A percentile compares a stretch with the other conserved stretches of the same genome.
phyloP scores from a whole-genome alignment of 2,329 filamentous ascomycete species.

The Diaporthe citriasiana region DNA sequence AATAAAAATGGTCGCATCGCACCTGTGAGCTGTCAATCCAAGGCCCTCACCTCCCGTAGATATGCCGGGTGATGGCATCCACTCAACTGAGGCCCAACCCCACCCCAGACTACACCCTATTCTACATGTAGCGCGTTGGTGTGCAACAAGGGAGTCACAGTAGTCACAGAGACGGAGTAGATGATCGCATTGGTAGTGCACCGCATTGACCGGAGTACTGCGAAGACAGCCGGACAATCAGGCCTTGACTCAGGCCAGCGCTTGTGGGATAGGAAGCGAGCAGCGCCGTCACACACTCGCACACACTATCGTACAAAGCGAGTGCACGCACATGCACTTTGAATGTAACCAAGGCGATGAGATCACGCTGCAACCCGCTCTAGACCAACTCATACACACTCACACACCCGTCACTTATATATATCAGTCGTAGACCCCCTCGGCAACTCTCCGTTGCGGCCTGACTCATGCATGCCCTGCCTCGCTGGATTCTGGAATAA shows the following conservation, averaged over 20 bases:
- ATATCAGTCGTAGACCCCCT: conserved; percentile 21
- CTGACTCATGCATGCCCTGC: conserved; percentile 41
- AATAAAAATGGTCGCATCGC: conserved; percentile 9
- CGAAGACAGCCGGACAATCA: conserved; percentile 14
- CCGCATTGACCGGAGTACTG: conserved; percentile 23
- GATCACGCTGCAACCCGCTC: conserved; percentile 35
- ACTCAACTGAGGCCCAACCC: conserved; percentile 20
- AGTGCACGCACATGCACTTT: conserved; percentile 24
- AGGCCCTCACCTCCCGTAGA: conserved; percentile 22
- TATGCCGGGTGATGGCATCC: conserved; percentile 25
- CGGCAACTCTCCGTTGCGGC: conserved; percentile 6
- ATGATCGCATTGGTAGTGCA: conserved; percentile 18
- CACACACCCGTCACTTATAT: conserved; percentile 22
- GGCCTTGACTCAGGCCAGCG: conserved; percentile 30
- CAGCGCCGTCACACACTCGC: conserved; percentile 30
- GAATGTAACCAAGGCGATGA: conserved; percentile 23
- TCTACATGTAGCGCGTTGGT: conserved; percentile 14
- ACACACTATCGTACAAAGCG: conserved; percentile 26
- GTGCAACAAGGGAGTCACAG: conserved; percentile 27
- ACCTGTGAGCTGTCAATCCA: conserved; percentile 33
- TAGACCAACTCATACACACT: conserved; percentile 13
- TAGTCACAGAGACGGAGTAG: conserved; percentile 29
- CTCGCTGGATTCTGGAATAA: conserved; percentile 25
- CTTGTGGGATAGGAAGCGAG: conserved; percentile 20
- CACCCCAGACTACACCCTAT: conserved; percentile 31